A percentile compares a stretch with the other conserved stretches of the same genome.
These are phyloP conservation scores for Papilionanthe hybrid DNA, from an alignment of 116 monocot genomes.

Conservation along the genomic window DNA sequence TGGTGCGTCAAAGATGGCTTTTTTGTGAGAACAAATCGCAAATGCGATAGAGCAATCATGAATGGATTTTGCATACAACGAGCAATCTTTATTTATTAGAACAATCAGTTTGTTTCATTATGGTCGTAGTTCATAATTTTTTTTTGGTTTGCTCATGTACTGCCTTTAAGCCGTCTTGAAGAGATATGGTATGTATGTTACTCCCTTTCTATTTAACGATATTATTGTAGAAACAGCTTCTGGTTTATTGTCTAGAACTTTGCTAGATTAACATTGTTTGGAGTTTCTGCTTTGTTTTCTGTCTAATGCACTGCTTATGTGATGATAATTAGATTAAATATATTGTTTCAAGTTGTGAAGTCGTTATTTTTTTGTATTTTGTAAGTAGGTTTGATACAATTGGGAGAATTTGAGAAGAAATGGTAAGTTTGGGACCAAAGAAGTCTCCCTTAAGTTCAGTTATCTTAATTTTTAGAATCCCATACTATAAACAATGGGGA, in stretches of 20 bases:
- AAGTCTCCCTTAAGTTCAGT: constrained; percentile 40
- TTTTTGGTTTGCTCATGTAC: too few species aligned
- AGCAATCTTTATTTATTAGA: too few species aligned
- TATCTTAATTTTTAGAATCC: constrained; percentile 57
- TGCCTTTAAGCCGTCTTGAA: too few species aligned
- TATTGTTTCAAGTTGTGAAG: not conserved
- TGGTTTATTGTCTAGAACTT: not conserved
- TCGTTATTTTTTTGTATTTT: not conserved
- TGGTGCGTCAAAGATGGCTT: too few species aligned
- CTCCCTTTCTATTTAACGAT: too few species aligned
- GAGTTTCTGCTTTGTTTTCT: not conserved
- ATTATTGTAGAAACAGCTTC: too few species aligned
- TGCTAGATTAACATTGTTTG: not conserved
- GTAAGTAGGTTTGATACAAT: not conserved
- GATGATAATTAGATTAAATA: not conserved
- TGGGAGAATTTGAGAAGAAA: constrained; percentile 11
- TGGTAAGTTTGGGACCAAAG: constrained; percentile 39
- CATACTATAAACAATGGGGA: constrained; percentile 87
- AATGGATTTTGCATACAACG: too few species aligned
- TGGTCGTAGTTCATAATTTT: too few species aligned
- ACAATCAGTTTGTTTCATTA: too few species aligned
- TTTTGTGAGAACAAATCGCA: too few species aligned
- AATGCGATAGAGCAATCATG: too few species aligned
- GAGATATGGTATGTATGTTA: too few species aligned
- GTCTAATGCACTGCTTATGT: not conserved